phyloP scores from a whole-genome alignment of 2,329 filamentous ascomycete species.

The Cryphonectria radicalis region DNA sequence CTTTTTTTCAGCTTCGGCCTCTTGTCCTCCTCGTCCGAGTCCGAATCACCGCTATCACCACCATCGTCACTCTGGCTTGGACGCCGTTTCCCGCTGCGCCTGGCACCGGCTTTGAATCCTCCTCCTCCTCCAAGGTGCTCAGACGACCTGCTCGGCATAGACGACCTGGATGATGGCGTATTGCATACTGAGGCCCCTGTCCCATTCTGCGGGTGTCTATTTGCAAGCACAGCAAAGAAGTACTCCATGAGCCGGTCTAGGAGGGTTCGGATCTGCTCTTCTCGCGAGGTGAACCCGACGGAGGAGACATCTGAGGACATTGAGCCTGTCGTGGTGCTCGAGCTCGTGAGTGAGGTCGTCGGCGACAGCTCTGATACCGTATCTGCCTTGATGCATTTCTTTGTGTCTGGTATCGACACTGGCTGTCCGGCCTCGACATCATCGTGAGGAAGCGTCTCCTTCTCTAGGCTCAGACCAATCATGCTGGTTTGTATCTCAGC shows the following conservation, averaged over 20 bases:
- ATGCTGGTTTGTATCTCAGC: neutral
- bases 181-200: neutral
- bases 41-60: constrained; percentile 11
- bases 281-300: constrained; percentile 3
- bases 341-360: neutral
- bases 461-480: neutral
- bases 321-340: neutral
- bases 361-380: neutral
- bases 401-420: neutral
- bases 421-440: neutral
- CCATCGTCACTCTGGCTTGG: constrained; percentile 8
- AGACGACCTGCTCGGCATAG: neutral
- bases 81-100: constrained; percentile 13
- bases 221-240: constrained; percentile 23
- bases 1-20: constrained; percentile 21
- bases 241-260: constrained; percentile 30
- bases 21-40: constrained; percentile 1
- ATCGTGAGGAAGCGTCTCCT: neutral
- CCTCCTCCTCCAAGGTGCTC: neutral
- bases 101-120: neutral
- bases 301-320: neutral
- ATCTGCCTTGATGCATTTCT: neutral
- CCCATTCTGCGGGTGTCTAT: neutral
- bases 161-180: neutral
- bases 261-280: constrained; percentile 19